Percentiles rank a stretch among this genome's conserved stretches.
Evolutionary conservation across 257 asterid species (phyloP).

Genomic region (Solanum stenotomum): DNA sequence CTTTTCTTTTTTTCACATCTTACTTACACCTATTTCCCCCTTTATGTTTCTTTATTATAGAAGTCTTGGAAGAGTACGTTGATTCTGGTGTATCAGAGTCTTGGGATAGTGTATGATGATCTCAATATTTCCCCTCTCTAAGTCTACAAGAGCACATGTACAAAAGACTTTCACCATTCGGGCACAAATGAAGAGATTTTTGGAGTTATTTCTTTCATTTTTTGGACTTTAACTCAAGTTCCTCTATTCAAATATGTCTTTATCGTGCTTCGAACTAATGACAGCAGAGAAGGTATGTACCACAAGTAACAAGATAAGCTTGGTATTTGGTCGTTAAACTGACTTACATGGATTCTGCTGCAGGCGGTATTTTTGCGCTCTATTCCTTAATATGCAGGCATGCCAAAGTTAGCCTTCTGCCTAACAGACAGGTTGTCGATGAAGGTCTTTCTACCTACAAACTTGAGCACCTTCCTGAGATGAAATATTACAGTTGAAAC

Average conservation of each 20-base stretch:
- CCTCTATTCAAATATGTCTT: conserved; percentile 88
- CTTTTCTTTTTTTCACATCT: background rate
- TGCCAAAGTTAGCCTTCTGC: conserved; percentile 87
- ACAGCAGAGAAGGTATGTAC: conserved; percentile 81
- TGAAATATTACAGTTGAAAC: background rate
- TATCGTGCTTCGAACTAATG: conserved; percentile 83
- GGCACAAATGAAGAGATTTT: conserved; percentile 85
- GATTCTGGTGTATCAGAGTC: conserved; percentile 77
- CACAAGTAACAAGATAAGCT: background rate
- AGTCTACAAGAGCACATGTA: conserved; percentile 89
- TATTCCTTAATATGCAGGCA: conserved; percentile 90
- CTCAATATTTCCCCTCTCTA: conserved; percentile 57
- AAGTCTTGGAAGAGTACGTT: conserved; percentile 72
- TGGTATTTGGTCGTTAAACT: background rate
- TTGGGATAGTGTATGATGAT: too few relatives aligned
- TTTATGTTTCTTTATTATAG: conserved; percentile 12
- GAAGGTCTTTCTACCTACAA: conserved; percentile 76
- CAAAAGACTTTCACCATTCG: conserved; percentile 86
- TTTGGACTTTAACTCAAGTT: conserved; percentile 84
- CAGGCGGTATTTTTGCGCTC: conserved; percentile 97
- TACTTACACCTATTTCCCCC: too few relatives aligned
- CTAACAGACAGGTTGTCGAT: conserved; percentile 46
- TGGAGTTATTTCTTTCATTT: conserved; percentile 81
- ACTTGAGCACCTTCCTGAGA: conserved; percentile 60
- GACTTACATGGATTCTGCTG: conserved; percentile 15